phyloP scores from a whole-genome alignment of 2,329 filamentous ascomycete genomes.

The Fusarium nygamai region DNA sequence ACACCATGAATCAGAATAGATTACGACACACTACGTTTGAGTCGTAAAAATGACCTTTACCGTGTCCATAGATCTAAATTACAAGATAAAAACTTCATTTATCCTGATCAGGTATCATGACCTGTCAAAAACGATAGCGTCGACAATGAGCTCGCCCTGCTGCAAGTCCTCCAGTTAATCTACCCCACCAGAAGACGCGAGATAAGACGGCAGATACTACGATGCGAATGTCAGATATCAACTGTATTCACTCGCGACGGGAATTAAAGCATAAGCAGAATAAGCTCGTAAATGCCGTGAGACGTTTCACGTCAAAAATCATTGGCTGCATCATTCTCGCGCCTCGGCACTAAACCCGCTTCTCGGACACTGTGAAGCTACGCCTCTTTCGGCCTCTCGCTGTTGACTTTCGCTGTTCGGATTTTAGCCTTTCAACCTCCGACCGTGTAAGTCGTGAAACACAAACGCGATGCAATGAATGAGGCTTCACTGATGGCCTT shows the following conservation, averaged over 20 bases:
- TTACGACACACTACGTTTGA: rapidly evolving
- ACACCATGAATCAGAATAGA: neutral
- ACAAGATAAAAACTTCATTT: no score
- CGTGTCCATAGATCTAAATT: rapidly evolving
- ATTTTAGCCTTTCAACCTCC: neutral
- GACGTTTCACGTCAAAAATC: neutral
- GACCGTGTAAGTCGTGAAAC: neutral
- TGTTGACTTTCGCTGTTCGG: slow-evolving; percentile 22
- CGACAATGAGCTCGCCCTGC: rapidly evolving
- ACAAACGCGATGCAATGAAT: neutral
- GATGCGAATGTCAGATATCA: rapidly evolving
- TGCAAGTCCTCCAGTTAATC: rapidly evolving
- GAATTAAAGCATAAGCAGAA: neutral
- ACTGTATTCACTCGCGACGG: neutral
- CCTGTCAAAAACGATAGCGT: no score
- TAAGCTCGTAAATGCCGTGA: slow-evolving; percentile 6
- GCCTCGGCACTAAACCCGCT: slow-evolving; percentile 4
- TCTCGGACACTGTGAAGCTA: neutral
- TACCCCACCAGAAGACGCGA: neutral
- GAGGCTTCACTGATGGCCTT: neutral
- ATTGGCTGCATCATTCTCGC: neutral
- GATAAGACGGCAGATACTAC: neutral
- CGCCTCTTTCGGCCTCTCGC: slow-evolving; percentile 19
- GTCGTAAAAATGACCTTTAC: rapidly evolving
- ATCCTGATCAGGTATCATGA: no score